Base-by-base conservation (phyloP, 352 stramenopile genomes). In the Phytophthora pluvialis region DNA sequence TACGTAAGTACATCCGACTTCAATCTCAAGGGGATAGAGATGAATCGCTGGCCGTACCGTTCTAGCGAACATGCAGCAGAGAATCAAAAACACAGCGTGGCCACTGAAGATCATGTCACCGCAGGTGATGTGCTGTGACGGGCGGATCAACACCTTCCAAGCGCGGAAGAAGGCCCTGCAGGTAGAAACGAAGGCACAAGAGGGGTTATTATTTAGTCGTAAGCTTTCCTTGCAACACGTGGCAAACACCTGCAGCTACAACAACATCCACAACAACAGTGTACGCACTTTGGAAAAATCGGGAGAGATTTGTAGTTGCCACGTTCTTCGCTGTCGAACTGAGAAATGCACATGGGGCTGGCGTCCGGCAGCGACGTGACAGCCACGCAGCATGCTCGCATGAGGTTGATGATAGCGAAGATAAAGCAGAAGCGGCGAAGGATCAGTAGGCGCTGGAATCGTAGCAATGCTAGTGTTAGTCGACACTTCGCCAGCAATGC, bases 71-170 rank as follows among this genome's bases (percentile, higher is more conserved):
- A 93, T 93, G 49, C 75, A 78, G 62, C 83, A 94, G 40, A 95
- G 80, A 72, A 93, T 83, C 33, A 95, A 72, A 68, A 94, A 95
- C 12, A 95, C 88, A 5, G 83, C 83, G 68, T 95, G 88, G 31
- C 88, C 88, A 62, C 88, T 95, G 70, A 95, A 95, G 70, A 95
- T 81, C 88, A 95, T 95, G 51, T 95, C 88, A 62, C 88, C 88
- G 61, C 88, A 95, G 11, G 88, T 95, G 61, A 95, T 95, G 70
- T 95, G 82, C 66, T 94, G 80, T 43, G 88, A 91, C 32, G 88
- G 88, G 36, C 83, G 73, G 36, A 91, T 82, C 59, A 95, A 79
- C 33, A 95, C 88, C 60, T 95, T 94, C 73, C 77, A 90, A 11
- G 88, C 88, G 46, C 88, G 88, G 21, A 75, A 70, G 58, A 94